Percentiles rank a stretch among this genome's conserved stretches.
Evolutionary conservation across 148 eudicot genomes (phyloP).

Genomic region (Cornus suecica): DNA sequence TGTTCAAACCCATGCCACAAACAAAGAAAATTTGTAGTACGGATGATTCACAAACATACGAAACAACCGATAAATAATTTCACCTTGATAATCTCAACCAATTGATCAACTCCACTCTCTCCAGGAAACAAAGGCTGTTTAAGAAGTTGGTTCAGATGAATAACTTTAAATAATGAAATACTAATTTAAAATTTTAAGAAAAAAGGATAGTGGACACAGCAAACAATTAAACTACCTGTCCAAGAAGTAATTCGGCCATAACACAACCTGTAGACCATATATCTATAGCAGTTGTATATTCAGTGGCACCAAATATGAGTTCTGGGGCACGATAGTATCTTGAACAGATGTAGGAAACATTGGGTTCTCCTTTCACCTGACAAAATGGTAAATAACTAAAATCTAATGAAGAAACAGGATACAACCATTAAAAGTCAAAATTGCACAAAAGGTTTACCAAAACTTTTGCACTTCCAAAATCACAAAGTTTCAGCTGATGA

Average conservation of each 20-base stretch:
- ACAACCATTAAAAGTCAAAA: constrained; percentile 4
- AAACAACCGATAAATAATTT: not conserved
- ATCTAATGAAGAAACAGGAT: constrained; percentile 12
- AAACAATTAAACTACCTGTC: constrained; percentile 50
- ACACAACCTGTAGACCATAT: constrained; percentile 99
- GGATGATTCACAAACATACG: not conserved
- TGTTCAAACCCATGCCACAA: constrained; percentile 1
- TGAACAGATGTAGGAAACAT: constrained; percentile 93
- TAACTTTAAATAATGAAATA: not conserved
- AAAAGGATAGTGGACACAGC: not conserved
- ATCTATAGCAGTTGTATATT: constrained; percentile 93
- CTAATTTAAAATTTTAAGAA: constrained; percentile 1
- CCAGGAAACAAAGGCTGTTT: constrained; percentile 97
- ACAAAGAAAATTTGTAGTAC: not conserved
- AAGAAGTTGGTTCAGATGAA: constrained; percentile 7
- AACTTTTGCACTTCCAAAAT: constrained; percentile 99
- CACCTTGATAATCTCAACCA: constrained; percentile 97
- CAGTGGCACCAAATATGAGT: constrained; percentile 96
- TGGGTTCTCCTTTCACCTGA: constrained; percentile 96
- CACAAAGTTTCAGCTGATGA: constrained; percentile 96
- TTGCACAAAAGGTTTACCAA: constrained; percentile 50
- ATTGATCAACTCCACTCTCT: constrained; percentile 97
- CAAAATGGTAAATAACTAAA: constrained; percentile 10
- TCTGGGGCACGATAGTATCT: constrained; percentile 98
- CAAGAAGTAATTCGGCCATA: constrained; percentile 97